Base-by-base conservation (phyloP, 2,329 filamentous ascomycete genomes). In the Fusarium globosum region DNA sequence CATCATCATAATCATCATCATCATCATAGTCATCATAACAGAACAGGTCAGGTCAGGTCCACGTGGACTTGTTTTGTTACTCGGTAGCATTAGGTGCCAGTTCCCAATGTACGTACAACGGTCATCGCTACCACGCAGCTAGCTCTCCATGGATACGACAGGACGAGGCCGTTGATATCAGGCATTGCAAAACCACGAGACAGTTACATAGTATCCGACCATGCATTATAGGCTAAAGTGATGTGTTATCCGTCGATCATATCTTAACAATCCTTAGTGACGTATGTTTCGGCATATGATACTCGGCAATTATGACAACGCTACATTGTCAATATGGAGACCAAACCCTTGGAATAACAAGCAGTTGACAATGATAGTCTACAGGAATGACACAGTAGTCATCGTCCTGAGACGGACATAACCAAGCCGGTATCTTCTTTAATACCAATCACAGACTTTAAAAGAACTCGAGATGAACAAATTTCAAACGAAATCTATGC, bases 241-340 rank as follows among this genome's bases (percentile, higher is more conserved):
- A 67, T 61, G 52, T 30, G 62, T 61, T 48, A 48, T 38, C 13
- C 35, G 63, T 68, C 65, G 63, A 65, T 69, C 67, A 39, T 55
- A 20, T 65, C 28, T 23, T n/a, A 56, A 48, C 36, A 39, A 23
- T 58, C 56, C 59, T 49, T 43, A 30, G 66, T 69, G 67, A 69
- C 65, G 59, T 70, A 69, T 42, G 26, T 20, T 28, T 52, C 59
- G 52, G 65, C 48, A 69, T 48, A 65, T 69, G 51, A 48, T 46
- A 42, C 39, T 52, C 65, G 51, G 59, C 26, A 65, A 36, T 69
- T 38, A 51, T 30, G 30, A 45, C 30, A 38, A 41, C 23, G 42
- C 21, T 39, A 56, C 42, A 43, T 49, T n/a, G 56, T 49, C 38
- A 49, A 48, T 23, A 45, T 53, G 48, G 49, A 41, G 41, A 41